Evolutionary conservation across 257 asterid species (phyloP), one percentile per base, ranked within the genome.

Genomic region (Echium plantagineum): DNA sequence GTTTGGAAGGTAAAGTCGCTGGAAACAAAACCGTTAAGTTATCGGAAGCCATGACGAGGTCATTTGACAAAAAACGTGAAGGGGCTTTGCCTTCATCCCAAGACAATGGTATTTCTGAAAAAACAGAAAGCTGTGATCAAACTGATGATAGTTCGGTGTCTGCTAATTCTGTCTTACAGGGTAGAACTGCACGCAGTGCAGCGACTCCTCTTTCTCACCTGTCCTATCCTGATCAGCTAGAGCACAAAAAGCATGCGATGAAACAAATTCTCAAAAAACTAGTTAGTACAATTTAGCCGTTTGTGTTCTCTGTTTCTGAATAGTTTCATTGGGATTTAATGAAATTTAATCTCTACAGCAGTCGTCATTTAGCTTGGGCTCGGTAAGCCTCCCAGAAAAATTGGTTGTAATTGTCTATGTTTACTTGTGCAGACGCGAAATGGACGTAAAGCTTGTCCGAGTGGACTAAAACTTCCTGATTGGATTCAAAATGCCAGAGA

Each of bases 161-260:
- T 54, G 68, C 67, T 31, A 75, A 69, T 64, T 69, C 85, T 17
- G 74, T 53, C 64, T 46, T 60, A 63, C 84, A 68, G 81, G 73
- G 79, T 75, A 81, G 88, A 78, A 82, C 77, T 63, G 95, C 67
- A 20, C 96, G 95, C 32, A 83, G 82, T 75, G 97, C 58, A 52
- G 99, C 89, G 79, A 89, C 99, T 73, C 96, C 99, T 57, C 96
- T 93, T 77, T 90, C 97, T 65, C 87, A 81, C 81, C 60, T 93
- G 90, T 69, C 95, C n/a, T 93, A 93, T 71, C 66, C 87, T 19
- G 86, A 83, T 57, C 99, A 93, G 78, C 81, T 93, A 17, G 97
- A 89, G 64, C 78, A 84, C 76, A 93, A 93, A 81, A 86, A 81
- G 73, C 81, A 65, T 72, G 57, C 85, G 60, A 83, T 93, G 55